Percentiles rank a stretch among this genome's conserved stretches.
Conservation (phyloP, 768 basidiomycete genomes). For the Boletus reticulatus region DNA sequence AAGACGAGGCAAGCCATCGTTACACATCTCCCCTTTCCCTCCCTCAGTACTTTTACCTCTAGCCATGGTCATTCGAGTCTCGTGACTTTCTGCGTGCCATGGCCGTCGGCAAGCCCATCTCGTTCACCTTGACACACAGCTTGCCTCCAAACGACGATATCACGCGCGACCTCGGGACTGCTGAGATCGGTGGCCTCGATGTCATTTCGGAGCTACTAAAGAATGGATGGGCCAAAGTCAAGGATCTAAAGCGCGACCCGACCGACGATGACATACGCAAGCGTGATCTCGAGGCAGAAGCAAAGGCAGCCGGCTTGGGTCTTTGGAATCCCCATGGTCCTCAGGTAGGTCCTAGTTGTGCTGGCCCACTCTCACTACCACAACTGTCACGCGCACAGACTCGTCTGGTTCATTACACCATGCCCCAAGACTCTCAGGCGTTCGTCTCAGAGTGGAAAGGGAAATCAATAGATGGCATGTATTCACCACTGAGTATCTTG, state of each 20-base stretch:
- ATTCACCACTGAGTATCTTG: not conserved
- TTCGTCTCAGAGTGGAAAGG: slow-evolving; percentile 93
- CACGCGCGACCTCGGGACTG: slow-evolving; percentile 76
- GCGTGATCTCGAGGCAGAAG: slow-evolving; percentile 74
- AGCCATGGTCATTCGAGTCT: slow-evolving; percentile 92
- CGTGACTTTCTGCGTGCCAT: slow-evolving; percentile 88
- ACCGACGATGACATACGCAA: slow-evolving; percentile 75
- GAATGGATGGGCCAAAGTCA: slow-evolving; percentile 91
- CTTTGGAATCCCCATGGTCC: slow-evolving; percentile 84
- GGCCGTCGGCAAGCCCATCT: slow-evolving; percentile 87
- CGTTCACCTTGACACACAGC: slow-evolving; percentile 79
- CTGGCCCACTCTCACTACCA: not conserved
- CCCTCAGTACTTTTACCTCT: slow-evolving; percentile 1
- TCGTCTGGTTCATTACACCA: slow-evolving; percentile 72
- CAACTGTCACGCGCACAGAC: slow-evolving; percentile 42
- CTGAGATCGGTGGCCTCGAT: slow-evolving; percentile 71
- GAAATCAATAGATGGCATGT: slow-evolving; percentile 78
- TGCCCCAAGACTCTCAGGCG: slow-evolving; percentile 87
- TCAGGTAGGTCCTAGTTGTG: slow-evolving; percentile 41
- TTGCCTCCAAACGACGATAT: slow-evolving; percentile 73
- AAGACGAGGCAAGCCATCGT: slow-evolving; percentile 73
- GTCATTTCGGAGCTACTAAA: slow-evolving; percentile 74
- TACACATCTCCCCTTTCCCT: not conserved
- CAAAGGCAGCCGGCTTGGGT: slow-evolving; percentile 72
- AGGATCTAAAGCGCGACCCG: slow-evolving; percentile 82